These are phyloP conservation scores for Penicillium thymicola DNA, from an alignment of 2,329 filamentous ascomycete species.

Conservation along the genomic window DNA sequence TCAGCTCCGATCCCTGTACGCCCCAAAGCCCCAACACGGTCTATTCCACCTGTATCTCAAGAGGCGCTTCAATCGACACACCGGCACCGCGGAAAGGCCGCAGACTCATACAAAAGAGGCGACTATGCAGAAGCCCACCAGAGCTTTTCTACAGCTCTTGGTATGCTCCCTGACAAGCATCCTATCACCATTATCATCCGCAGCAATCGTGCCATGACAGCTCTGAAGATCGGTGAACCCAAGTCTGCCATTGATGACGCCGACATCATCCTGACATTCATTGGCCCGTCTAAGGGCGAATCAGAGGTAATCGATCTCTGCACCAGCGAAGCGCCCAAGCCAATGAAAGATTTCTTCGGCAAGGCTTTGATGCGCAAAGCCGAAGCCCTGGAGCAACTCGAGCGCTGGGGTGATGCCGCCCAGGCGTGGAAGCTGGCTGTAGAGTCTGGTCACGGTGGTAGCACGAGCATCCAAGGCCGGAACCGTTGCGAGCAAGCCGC, in stretches of 20 bases:
- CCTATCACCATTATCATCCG: constrained; percentile 84
- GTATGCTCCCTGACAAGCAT: constrained; percentile 70
- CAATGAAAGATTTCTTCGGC: constrained; percentile 89
- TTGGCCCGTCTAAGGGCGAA: constrained; percentile 74
- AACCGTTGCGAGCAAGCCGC: constrained; percentile 87
- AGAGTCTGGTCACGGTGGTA: constrained; percentile 79
- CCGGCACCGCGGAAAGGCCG: constrained; percentile 74
- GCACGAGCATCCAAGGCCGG: constrained; percentile 77
- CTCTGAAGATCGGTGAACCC: constrained; percentile 85
- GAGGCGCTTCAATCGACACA: constrained; percentile 71
- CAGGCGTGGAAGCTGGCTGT: constrained; percentile 78
- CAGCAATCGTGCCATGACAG: constrained; percentile 85
- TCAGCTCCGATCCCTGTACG: constrained; percentile 45
- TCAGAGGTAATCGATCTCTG: constrained; percentile 73
- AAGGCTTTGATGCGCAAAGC: constrained; percentile 94
- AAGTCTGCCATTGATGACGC: constrained; percentile 83
- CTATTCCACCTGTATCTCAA: constrained; percentile 63
- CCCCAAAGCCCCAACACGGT: constrained; percentile 49
- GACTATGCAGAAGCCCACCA: constrained; percentile 85
- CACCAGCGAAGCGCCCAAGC: constrained; percentile 64
- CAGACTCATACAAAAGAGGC: constrained; percentile 87
- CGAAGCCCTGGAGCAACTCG: constrained; percentile 91
- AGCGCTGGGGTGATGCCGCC: constrained; percentile 84
- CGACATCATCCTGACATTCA: constrained; percentile 73
- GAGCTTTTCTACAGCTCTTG: constrained; percentile 74